Evolutionary conservation across 140 eudicot species (phyloP), one percentile per base, ranked within the genome.

Genomic region (Stevia rebaudiana): DNA sequence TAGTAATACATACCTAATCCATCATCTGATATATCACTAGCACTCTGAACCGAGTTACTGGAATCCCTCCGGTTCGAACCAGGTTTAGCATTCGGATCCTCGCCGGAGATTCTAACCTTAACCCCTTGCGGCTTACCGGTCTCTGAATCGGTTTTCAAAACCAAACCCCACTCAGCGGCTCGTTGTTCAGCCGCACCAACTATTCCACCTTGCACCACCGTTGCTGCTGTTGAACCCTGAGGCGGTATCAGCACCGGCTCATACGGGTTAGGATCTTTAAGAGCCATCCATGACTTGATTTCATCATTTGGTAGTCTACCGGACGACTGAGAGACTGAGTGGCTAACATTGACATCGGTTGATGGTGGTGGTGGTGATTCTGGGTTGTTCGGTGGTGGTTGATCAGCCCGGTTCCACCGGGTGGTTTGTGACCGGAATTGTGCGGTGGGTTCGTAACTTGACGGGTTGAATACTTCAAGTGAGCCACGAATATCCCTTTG

Each of bases 111-210:
- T 30, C 98, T 64, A 11, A 78, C 94, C 71, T 81, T 81, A 22
- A 92, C 96, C 39, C 98, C 98, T 49, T 87, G 92, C 3, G 72
- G 81, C 68, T 81, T 87, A n/a, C 98, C 98, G 1, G 98, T 87
- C 78, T 92, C 96, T 1, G 67, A 68, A 23, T 92, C 89, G 0
- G 95, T 92, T 77, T 88, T 81, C 76, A 92, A 58, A 52, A 92
- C 92, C 71, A 92, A 31, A 0, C 98, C 98, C 98, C 98, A 92
- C 89, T 92, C 98, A 3, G 98, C 98, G 19, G 98, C 98, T 69
- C 98, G 77, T 54, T 92, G 83, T 17, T 83, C 94, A 0, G 98
- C 98, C 13, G 82, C 79, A 3, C 87, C 85, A 24, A 78, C 65
- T 62, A 79, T 81, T 3, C 83, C 83, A 0, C 74, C 70, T 28